Percentiles rank a stretch among this genome's conserved stretches.
These are phyloP conservation scores for Moricandia moricandioides DNA, from an alignment of 345 rosid species.

Conservation along the genomic window DNA sequence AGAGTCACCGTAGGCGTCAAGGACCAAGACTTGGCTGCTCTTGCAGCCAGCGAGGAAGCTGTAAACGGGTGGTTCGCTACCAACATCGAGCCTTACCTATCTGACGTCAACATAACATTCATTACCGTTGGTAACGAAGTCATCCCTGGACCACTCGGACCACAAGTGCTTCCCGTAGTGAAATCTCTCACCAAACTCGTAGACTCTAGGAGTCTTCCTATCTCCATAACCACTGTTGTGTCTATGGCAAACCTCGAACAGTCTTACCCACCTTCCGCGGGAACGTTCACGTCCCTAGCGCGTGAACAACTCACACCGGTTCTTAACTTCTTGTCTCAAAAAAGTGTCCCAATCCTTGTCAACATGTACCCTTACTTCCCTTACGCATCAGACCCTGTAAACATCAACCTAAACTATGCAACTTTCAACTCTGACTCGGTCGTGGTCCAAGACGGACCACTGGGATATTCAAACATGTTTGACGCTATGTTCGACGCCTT, in stretches of 20 bases:
- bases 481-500: constrained; percentile 43
- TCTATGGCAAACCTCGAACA: neutral
- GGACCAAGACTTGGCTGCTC: constrained; percentile 35
- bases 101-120: constrained; percentile 25
- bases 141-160: constrained; percentile 30
- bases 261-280: constrained; percentile 46
- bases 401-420: constrained; percentile 37
- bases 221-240: constrained; percentile 32
- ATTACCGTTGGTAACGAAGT: constrained; percentile 45
- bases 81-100: constrained; percentile 33
- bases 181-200: constrained; percentile 22
- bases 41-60: constrained; percentile 27
- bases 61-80: constrained; percentile 21
- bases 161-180: constrained; percentile 30
- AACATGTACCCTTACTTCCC: constrained; percentile 53
- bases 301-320: constrained; percentile 21
- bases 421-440: neutral
- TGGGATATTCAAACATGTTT: constrained; percentile 38
- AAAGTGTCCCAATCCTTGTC: constrained; percentile 27
- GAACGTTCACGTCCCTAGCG: constrained; percentile 7
- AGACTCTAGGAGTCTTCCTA: neutral
- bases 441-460: constrained; percentile 34
- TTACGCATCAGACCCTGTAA: constrained; percentile 18
- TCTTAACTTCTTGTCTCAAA: constrained; percentile 11
- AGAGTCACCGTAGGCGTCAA: constrained; percentile 30